Evolutionary conservation across 768 basidiomycete species (phyloP).

Genomic region (Austroboletus eburneus): DNA sequence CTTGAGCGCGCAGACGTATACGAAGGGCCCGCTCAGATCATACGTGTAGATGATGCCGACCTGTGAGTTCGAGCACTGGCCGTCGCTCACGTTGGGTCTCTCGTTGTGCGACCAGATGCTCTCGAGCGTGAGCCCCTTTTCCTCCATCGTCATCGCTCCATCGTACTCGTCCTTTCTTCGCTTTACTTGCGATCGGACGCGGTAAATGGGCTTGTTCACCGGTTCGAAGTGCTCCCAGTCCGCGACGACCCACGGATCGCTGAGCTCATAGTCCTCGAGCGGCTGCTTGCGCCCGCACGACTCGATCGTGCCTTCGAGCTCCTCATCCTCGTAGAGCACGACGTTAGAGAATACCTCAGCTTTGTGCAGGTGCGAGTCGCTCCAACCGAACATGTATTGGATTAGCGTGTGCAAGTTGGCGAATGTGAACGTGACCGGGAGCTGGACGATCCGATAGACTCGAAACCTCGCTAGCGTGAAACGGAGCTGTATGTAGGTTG

Average conservation of each 20-base stretch:
- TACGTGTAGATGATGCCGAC: slow-evolving; percentile 26
- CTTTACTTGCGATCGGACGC: slow-evolving; percentile 8
- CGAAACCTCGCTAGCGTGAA: slow-evolving; percentile 27
- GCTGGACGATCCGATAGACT: slow-evolving; percentile 24
- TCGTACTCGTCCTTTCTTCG: slow-evolving; percentile 8
- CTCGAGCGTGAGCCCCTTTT: slow-evolving; percentile 17
- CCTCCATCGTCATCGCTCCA: slow-evolving; percentile 15
- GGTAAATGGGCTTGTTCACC: slow-evolving; percentile 17
- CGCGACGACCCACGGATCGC: slow-evolving; percentile 2
- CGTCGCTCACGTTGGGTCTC: slow-evolving; percentile 20
- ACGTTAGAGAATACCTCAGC: slow-evolving; percentile 21
- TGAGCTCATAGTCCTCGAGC: slow-evolving; percentile 13
- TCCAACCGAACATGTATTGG: slow-evolving; percentile 32
- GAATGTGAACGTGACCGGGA: slow-evolving; percentile 29
- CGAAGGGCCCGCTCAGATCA: slow-evolving; percentile 17
- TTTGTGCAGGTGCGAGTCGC: slow-evolving; percentile 20
- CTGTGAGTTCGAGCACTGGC: slow-evolving; percentile 20
- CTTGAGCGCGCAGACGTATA: neutral
- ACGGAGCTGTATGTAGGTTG: slow-evolving; percentile 25
- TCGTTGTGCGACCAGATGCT: slow-evolving; percentile 24
- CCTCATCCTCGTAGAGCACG: slow-evolving; percentile 14
- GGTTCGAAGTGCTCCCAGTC: slow-evolving; percentile 15
- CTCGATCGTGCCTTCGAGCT: slow-evolving; percentile 18
- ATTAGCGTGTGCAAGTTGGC: slow-evolving; percentile 28
- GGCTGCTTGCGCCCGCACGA: slow-evolving; percentile 18